Evolutionary conservation across 768 basidiomycete genomes (phyloP), one percentile per base, ranked within the genome.

Genomic region (Tricholoma sp.): DNA sequence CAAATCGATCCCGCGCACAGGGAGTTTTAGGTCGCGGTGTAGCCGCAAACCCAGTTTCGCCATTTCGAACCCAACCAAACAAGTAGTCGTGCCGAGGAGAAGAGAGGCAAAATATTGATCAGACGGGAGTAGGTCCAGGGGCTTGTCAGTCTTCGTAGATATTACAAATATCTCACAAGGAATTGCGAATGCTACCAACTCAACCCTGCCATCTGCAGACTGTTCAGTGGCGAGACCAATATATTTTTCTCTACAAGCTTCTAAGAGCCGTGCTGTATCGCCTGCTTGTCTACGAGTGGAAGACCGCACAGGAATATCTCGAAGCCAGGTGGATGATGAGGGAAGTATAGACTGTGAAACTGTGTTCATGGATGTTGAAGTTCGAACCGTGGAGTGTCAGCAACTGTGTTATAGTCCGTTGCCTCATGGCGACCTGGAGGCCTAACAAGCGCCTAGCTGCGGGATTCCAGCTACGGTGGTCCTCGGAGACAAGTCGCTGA

Each of bases 1-100:
- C 13, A 79, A 65, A 44, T 80, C 78, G 2, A 76, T 62, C 1
- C 76, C 77, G 15, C 60, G 53, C 2, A 76, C 61, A 29, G 61
- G 70, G 6, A 62, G 49, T 2, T 65, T 57, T 11, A 67, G 56
- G 31, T 70, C 65, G 20, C 64, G 56, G 24, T 65, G 59, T 6
- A 76, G 55, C 7, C 70, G 66, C 15, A 77, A 37, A 0, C 72
- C 76, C 5, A 71, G 55, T 10, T 66, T 66, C 0, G 69, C 70
- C 70, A 78, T 68, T 5, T 65, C 66, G 53, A 80, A 76, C 1
- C 70, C 74, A 7, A 70, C 70, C 3, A 77, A 41, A 5, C 37
- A 37, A 39, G 52, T 42, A n/a, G n/a, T 20, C 32, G n/a, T 32
- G 37, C 61, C 64, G 48, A 41, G 11, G 50, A 68, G 66, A 24